Conservation (phyloP, 257 asterid genomes). For the Solanum corneliomulleri region DNA sequence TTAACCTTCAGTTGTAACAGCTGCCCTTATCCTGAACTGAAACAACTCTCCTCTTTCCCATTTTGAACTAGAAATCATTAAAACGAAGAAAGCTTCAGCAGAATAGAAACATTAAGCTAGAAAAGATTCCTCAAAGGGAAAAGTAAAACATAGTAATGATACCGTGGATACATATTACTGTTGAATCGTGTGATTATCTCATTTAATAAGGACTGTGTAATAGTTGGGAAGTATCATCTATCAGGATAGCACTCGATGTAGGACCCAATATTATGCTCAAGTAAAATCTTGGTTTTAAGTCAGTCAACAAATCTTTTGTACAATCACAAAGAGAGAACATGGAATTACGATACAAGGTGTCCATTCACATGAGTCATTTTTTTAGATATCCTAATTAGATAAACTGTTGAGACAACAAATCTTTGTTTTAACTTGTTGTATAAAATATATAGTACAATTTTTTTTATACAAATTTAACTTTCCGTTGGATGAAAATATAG, state of each 20-base stretch:
- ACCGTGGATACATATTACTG: not conserved
- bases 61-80: conserved; percentile 11
- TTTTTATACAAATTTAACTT: not conserved
- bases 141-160: not conserved
- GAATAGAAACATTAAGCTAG: not conserved
- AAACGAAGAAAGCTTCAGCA: not conserved
- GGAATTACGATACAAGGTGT: not conserved
- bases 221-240: not conserved
- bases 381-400: not conserved
- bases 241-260: not conserved
- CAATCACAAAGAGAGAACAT: not conserved
- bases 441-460: not conserved
- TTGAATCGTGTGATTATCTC: not conserved
- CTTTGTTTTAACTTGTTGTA: not conserved
- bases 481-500: not conserved
- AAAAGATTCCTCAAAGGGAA: not conserved
- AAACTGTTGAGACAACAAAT: not conserved
- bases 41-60: conserved; percentile 27
- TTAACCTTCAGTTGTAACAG: conserved; percentile 60
- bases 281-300: not conserved
- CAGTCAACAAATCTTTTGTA: not conserved
- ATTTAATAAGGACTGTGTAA: not conserved
- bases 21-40: conserved; percentile 23
- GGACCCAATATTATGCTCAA: not conserved
- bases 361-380: not conserved